Evolutionary conservation across 345 rosid species (phyloP), one percentile per base, ranked within the genome.

Genomic region (Murraya koenigii): DNA sequence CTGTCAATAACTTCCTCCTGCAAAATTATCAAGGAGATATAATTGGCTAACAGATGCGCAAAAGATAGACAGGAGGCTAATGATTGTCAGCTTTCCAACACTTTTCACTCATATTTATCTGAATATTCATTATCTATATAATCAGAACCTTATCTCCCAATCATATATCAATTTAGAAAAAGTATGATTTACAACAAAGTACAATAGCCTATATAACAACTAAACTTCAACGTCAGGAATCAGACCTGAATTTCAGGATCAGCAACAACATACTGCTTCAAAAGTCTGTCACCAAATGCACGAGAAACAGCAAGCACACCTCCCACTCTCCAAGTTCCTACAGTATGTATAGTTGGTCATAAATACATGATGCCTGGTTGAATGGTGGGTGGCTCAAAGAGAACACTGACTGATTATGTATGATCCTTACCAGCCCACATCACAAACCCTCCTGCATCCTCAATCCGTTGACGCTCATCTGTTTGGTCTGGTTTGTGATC

Each of bases 271-370:
- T 91, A 96, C 85, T 92, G 99, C 93, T 96, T 96, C 89, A 96
- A 83, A 75, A 91, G 91, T 81, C 95, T 85, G 83, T 94, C 99
- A 69, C 99, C 99, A 90, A 96, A 96, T 72, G 99, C 99, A 76
- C 99, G 99, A 74, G 99, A 96, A 80, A 96, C 98, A 25, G 99
- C 99, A 82, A 96, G 99, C 66, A 96, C 99, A 25, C 99, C 99
- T 67, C 97, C 99, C 71, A 96, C 99, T 86, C 99, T 90, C 99
- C 99, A 96, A 65, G 99, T 96, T 76, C 99, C 99, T 96, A 75
- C 63, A 13, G 32, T 26, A 44, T 79, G n/a, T 3, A 69, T 8
- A 55, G 55, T 56, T 80, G 76, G 47, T 66, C 38, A 75, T 66
- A 28, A 39, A 61, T 22, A 39, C 49, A 47, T 71, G 64, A 72